Base-by-base conservation (phyloP, 1,139 yeast species). In the Sugiyamaella sp. region DNA sequence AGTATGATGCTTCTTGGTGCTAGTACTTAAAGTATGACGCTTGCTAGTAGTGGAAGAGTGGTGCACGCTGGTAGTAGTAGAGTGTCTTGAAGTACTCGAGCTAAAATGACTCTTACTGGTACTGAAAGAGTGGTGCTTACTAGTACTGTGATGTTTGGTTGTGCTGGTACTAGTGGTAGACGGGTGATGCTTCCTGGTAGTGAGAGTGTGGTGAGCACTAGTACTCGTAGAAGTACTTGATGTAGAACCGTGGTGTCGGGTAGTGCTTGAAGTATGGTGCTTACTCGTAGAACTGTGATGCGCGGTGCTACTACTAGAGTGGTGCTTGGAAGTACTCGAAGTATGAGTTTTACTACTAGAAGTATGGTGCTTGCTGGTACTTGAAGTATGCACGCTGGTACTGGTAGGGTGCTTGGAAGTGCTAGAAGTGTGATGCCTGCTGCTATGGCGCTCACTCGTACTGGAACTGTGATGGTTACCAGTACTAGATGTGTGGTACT, bases 321-420 rank as follows among this genome's bases (percentile, higher is more conserved):
- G 35, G 35, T 29, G 29, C 21, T 20, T 21, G 17, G 21, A 14
- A 19, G 41, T 17, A 21, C 21, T 39, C n/a, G 43, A 8, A 8
- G n/a, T n/a, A n/a, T n/a, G n/a, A n/a, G n/a, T n/a, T n/a, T n/a
- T n/a, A n/a, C n/a, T n/a, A n/a, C n/a, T n/a, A n/a, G 35, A 29
- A 29, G 35, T 29, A 14, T 29, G 35, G 40, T 37, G 35, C 14
- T 29, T 29, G 35, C 35, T 29, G n/a, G 14, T 29, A n/a, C n/a
- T n/a, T n/a, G n/a, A n/a, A n/a, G n/a, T n/a, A n/a, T n/a, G n/a
- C n/a, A n/a, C n/a, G n/a, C n/a, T n/a, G n/a, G n/a, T n/a, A n/a
- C n/a, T n/a, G n/a, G n/a, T n/a, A n/a, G n/a, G n/a, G n/a, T n/a
- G n/a, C n/a, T n/a, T n/a, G n/a, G n/a, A n/a, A 12, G 35, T 29